Evolutionary conservation across 352 stramenopile genomes (phyloP).

Genomic region (Globisporangium middletonii): DNA sequence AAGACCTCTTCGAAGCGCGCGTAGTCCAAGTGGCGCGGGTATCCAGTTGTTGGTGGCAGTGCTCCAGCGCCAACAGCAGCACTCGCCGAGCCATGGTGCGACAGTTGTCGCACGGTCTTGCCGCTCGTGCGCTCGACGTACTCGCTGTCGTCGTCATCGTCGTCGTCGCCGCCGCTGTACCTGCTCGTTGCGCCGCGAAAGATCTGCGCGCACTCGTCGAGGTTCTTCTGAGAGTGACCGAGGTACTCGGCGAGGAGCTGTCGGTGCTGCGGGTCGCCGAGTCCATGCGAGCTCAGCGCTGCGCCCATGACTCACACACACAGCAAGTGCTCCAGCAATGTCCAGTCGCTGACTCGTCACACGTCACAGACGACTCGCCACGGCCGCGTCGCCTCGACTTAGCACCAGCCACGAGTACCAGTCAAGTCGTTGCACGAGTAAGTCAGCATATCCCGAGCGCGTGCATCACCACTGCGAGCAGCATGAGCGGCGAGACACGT

Average conservation of each 20-base stretch:
- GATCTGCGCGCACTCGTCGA: slow-evolving; percentile 55
- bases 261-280: slow-evolving; percentile 17
- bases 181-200: slow-evolving; percentile 25
- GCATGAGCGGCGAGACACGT: slow-evolving; percentile 27
- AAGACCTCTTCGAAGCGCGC: slow-evolving; percentile 72
- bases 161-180: slow-evolving; percentile 22
- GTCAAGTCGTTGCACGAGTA: too few relatives aligned
- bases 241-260: slow-evolving; percentile 53
- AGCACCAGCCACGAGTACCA: background rate
- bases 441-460: background rate
- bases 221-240: slow-evolving; percentile 30
- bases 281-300: slow-evolving; percentile 15
- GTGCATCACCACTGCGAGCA: background rate
- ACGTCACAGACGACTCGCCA: background rate
- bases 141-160: slow-evolving; percentile 6
- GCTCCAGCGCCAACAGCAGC: background rate
- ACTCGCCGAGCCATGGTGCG: background rate
- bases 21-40: slow-evolving; percentile 40
- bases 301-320: slow-evolving; percentile 16
- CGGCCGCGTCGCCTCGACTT: background rate
- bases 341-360: background rate
- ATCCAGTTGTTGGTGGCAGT: slow-evolving; percentile 10
- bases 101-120: background rate
- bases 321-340: background rate
- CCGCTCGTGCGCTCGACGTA: background rate